These are phyloP conservation scores for Chimonanthus salicifolius DNA, from an alignment of 164 flowering plant species.

Conservation along the genomic window DNA sequence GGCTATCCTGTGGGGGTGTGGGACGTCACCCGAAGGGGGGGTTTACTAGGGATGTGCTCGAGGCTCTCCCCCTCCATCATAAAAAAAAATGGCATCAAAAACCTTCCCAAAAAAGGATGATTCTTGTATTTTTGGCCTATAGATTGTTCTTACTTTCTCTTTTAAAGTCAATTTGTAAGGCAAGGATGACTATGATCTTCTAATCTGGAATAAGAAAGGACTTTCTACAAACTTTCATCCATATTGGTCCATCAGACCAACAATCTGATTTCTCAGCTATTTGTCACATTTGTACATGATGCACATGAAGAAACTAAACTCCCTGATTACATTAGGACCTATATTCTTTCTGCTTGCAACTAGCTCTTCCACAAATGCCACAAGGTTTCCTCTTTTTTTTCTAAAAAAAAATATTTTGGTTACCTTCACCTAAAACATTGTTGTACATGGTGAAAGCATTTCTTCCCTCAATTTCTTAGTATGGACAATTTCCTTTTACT, in stretches of 20 bases:
- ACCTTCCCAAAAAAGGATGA: not conserved
- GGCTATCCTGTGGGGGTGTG: too few relatives aligned
- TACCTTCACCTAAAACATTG: not conserved
- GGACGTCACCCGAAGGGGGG: too few relatives aligned
- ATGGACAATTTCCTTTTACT: not conserved
- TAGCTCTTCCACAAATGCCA: too few relatives aligned
- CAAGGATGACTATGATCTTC: not conserved
- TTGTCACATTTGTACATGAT: not conserved
- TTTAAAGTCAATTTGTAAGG: not conserved
- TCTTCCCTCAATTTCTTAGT: not conserved
- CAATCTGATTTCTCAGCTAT: not conserved
- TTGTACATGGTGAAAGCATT: not conserved
- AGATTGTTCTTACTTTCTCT: not conserved
- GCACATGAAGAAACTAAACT: too few relatives aligned
- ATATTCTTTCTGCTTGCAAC: too few relatives aligned
- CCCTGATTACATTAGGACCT: too few relatives aligned
- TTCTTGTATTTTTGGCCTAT: not conserved
- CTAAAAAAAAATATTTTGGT: too few relatives aligned
- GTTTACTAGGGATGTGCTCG: too few relatives aligned
- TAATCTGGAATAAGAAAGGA: not conserved
- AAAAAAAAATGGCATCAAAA: too few relatives aligned
- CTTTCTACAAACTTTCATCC: not conserved
- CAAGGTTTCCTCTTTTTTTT: too few relatives aligned
- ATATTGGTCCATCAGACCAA: not conserved
- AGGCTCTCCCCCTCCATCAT: too few relatives aligned